Percentiles rank a stretch among this genome's conserved stretches.
Conservation (phyloP, 2,329 filamentous ascomycete genomes). For the Sporothrix dimorphospora region DNA sequence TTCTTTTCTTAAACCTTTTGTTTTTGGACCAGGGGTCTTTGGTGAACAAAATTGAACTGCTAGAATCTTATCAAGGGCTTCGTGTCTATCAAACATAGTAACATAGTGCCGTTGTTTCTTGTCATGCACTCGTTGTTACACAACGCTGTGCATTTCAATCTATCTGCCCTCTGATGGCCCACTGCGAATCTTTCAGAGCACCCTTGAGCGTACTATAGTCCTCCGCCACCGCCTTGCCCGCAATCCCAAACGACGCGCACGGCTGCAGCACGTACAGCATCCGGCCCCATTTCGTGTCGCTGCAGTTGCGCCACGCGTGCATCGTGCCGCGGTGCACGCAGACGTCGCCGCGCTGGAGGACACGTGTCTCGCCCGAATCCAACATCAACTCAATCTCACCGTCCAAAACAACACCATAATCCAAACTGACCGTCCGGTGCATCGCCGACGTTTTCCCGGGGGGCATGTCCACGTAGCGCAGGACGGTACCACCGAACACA, state of each 20-base stretch:
- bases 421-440: neutral
- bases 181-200: neutral
- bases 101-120: too few relatives aligned
- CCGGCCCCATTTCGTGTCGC: neutral
- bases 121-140: too few relatives aligned
- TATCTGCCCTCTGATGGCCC: too few relatives aligned
- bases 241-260: neutral
- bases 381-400: neutral
- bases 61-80: too few relatives aligned
- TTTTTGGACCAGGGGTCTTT: too few relatives aligned
- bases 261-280: constrained; percentile 11
- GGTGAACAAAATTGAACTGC: too few relatives aligned
- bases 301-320: neutral
- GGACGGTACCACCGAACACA: neutral
- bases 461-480: constrained; percentile 1
- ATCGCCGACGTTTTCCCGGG: neutral
- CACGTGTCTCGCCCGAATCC: neutral
- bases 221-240: neutral
- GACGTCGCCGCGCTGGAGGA: neutral
- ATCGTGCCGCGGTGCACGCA: constrained; percentile 3
- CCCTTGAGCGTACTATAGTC: neutral
- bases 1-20: too few relatives aligned
- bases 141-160: too few relatives aligned
- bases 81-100: too few relatives aligned
- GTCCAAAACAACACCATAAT: neutral